Conservation (phyloP, 495 filamentous ascomycete species). For the Lindgomyces ingoldianus region DNA sequence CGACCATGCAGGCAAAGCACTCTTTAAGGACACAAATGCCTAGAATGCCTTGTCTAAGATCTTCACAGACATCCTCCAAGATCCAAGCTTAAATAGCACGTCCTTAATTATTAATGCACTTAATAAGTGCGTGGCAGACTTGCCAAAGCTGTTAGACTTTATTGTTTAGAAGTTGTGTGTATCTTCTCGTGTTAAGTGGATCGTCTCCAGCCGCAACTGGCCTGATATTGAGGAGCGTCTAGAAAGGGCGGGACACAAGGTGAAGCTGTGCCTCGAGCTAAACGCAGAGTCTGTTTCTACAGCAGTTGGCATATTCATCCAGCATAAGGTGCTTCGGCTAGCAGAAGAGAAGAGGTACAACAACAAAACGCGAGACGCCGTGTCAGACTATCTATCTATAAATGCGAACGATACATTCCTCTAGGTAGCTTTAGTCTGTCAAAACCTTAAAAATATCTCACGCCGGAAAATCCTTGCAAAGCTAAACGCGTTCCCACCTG, state of each 20-base stretch:
- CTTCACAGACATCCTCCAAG: slow-evolving; percentile 14
- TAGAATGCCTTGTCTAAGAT: slow-evolving; percentile 8
- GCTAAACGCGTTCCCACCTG: too few species aligned
- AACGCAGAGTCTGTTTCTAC: slow-evolving; percentile 13
- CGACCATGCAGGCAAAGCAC: slow-evolving; percentile 36
- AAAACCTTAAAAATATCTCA: slow-evolving; percentile 33
- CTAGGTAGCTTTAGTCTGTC: slow-evolving; percentile 34
- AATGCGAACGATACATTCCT: slow-evolving; percentile 38
- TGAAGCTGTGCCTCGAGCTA: slow-evolving; percentile 15
- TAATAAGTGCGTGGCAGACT: slow-evolving; percentile 10
- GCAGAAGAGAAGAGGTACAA: slow-evolving; percentile 34
- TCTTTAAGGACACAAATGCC: slow-evolving; percentile 39
- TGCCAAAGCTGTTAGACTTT: slow-evolving; percentile 17
- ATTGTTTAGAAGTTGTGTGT: slow-evolving; percentile 4
- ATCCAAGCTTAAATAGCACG: slow-evolving; percentile 6
- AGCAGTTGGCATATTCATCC: slow-evolving; percentile 7
- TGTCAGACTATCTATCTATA: slow-evolving; percentile 14
- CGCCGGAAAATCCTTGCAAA: too few species aligned
- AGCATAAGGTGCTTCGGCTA: slow-evolving; percentile 1
- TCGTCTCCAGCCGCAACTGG: slow-evolving; percentile 19
- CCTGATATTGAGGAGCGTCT: slow-evolving; percentile 11
- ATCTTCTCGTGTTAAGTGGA: slow-evolving; percentile 20
- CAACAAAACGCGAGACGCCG: slow-evolving; percentile 1
- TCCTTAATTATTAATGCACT: slow-evolving; percentile 14
- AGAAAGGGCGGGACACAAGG: slow-evolving; percentile 1